Conservation (phyloP, 495 filamentous ascomycete genomes). For the Schizothecium vesticola region DNA sequence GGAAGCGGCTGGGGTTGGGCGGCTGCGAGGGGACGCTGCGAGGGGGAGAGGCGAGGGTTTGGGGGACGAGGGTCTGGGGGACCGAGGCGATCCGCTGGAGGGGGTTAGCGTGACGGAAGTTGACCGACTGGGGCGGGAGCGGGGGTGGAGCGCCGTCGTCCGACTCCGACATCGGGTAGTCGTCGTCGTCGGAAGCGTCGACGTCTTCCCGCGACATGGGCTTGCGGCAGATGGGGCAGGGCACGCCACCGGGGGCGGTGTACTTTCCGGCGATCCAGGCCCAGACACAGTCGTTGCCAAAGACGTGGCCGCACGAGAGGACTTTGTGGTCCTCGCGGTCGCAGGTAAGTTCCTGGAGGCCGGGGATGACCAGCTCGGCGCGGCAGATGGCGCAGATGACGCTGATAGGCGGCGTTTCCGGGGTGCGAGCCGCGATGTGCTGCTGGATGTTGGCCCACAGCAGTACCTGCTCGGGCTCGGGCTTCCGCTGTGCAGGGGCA, state of each 20-base stretch:
- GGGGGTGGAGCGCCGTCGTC: no score
- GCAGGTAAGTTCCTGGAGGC: background rate
- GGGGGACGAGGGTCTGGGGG: no score
- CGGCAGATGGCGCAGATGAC: conserved; percentile 1
- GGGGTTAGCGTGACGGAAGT: no score
- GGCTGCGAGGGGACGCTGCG: no score
- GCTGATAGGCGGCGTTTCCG: background rate
- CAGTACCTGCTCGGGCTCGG: background rate
- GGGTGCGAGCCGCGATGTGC: background rate
- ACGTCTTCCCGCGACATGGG: background rate
- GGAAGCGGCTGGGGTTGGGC: no score
- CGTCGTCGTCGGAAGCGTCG: background rate
- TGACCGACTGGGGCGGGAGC: no score
- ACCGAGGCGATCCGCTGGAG: no score
- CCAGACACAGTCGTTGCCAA: background rate
- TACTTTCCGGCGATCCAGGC: background rate
- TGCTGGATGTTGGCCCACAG: background rate
- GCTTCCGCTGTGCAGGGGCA: background rate
- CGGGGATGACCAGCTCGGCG: background rate
- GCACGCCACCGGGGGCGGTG: background rate
- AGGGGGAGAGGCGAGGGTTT: no score
- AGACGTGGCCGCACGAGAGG: background rate
- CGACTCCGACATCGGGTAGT: no score
- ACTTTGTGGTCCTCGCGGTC: background rate
- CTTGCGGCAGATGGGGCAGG: background rate